Base-by-base conservation (phyloP, 2,329 filamentous ascomycete species). In the Dactylellina drechsleri region DNA sequence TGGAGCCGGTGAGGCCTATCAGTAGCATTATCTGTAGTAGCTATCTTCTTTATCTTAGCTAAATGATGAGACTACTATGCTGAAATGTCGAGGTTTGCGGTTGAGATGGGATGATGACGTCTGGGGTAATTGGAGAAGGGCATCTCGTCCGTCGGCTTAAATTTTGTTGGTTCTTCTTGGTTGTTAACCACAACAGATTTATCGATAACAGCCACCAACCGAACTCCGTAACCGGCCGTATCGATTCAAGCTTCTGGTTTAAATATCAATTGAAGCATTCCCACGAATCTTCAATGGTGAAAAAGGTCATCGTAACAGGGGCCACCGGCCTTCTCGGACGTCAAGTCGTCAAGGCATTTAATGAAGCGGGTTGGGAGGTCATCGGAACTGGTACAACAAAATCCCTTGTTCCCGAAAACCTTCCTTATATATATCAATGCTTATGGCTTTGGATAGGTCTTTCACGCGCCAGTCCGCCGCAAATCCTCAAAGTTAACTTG, bases 1-100 rank as follows among this genome's bases (percentile, higher is more conserved):
- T 98, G 76, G 93, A 97, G 81, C 95, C 95, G 7, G 95, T 99
- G 26, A 99, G 88, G 68, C 95, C 95, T 79, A 99, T 93, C 80
- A 99, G 89, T 57, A 98, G 88, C 95, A 98, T 56, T 47, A 1
- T 52, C 15, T 52, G 13, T 18, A 15, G 26, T 28, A 28, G 7
- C 3, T 28, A 28, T 28, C 26, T 28, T 50, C 10, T 50, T 50
- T n/a, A 5, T 50, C 28, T n/a, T 65, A 1, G 40, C 16, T 28
- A 23, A 23, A 31, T 40, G 18, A 12, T 50, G 4, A n/a, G 15
- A 43, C 4, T 65, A n/a, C 26, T 16, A 18, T 26, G 41, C 10
- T 15, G 26, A 28, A 58, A 45, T 47, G 2, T 13, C 2, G 20
- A 16, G 16, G 18, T 40, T 53, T 43, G 28, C 20, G 52, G 28